Evolutionary conservation across 176 grass and related monocot species (phyloP), one percentile per base, ranked within the genome.

Genomic region (Bolboschoenus planiculmis): DNA sequence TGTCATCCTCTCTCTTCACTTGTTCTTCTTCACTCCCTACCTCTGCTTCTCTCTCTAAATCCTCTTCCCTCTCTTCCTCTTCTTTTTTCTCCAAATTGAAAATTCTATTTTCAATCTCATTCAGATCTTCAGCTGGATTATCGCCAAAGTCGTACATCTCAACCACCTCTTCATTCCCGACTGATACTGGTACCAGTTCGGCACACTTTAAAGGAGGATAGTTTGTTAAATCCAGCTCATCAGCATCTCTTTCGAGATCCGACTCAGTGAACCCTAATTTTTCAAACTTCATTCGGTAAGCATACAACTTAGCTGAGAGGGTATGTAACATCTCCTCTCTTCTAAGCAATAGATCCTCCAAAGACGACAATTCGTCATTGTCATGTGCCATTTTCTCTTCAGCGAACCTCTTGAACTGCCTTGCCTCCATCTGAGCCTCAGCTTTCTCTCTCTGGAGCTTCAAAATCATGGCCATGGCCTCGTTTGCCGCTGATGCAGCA

Each of bases 401-500:
- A 34, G 96, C 91, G 63, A 93, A 95, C 68, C 92, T 89, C 78
- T 94, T 90, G 86, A 95, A 95, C 89, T 99, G 96, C 80, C 96
- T 93, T 57, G 92, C 89, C 79, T 99, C 96, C 96, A 99, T 95
- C 87, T 93, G 89, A 16, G 89, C 89, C 84, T 95, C 96, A 27
- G 93, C 96, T 84, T 99, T 99, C 40, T 95, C 96, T n/a, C 89
- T 85, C 89, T 99, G 93, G 10, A 99, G 93, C 62, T 91, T 91
- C 67, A 96, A 86, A 76, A 99, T 99, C 97, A 99, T 99, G 4
- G 93, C 90, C 97, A 99, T 99, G 80, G 97, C 83, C 86, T 99
- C 97, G 85, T 90, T 99, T 15, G 97, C 88, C 10, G 97, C 97
- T 54, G 89, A 91, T 42, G 93, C 87, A 4, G 96, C 90, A 26